A percentile compares a stretch with the other conserved stretches of the same genome.
These are phyloP conservation scores for Cucurbita ficifolia DNA, from an alignment of 306 rosid species.

Conservation along the genomic window DNA sequence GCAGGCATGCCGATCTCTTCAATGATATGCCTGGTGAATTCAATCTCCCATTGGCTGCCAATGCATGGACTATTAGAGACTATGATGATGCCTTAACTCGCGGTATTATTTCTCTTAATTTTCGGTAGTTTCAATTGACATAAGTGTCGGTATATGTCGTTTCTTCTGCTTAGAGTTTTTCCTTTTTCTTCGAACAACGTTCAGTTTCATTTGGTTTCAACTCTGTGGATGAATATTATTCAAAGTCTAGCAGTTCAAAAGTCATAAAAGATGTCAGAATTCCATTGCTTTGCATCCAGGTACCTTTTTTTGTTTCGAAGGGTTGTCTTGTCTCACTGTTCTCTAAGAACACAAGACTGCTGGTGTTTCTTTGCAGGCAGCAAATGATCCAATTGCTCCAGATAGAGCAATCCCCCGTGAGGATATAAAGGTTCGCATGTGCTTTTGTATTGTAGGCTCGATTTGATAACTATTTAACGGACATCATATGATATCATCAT, in stretches of 20 bases:
- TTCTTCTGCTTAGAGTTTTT: not conserved
- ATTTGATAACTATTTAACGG: not conserved
- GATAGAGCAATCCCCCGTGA: conserved; percentile 71
- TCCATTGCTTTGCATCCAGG: conserved; percentile 97
- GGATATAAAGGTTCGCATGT: conserved; percentile 56
- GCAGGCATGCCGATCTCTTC: conserved; percentile 70
- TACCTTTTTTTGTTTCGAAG: not conserved
- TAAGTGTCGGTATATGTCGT: too few relatives aligned
- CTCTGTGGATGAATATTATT: conserved; percentile 84
- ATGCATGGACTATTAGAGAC: conserved; percentile 65
- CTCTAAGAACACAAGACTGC: not conserved
- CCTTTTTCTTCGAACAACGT: not conserved
- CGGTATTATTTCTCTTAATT: conserved; percentile 27
- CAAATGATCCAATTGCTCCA: conserved; percentile 91
- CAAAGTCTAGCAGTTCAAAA: conserved; percentile 63
- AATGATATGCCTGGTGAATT: conserved; percentile 62
- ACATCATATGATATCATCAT: not conserved
- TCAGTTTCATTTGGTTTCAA: conserved; percentile 97
- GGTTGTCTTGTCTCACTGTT: not conserved
- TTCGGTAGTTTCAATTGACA: not conserved
- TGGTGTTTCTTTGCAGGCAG: conserved; percentile 42
- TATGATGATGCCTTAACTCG: conserved; percentile 87
- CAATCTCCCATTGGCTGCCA: conserved; percentile 53
- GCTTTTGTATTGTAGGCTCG: not conserved
- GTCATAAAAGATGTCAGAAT: conserved; percentile 58